phyloP scores from a whole-genome alignment of 2,329 filamentous ascomycete genomes.

The Diaporthe vexans region DNA sequence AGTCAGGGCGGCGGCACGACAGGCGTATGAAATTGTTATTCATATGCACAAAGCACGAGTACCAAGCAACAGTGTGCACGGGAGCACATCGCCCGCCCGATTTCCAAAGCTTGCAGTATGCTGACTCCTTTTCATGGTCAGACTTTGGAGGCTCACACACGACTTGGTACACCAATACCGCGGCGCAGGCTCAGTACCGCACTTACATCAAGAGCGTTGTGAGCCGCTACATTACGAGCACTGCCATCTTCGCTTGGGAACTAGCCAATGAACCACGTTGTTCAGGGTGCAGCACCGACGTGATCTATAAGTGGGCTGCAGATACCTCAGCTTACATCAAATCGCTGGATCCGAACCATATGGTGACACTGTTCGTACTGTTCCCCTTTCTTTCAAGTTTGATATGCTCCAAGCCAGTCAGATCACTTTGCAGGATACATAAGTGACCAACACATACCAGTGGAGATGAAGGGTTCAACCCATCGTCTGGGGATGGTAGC shows the following conservation, averaged over 20 bases:
- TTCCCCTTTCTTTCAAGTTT: too few relatives aligned
- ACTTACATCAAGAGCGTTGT: slow-evolving; percentile 61
- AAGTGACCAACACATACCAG: too few relatives aligned
- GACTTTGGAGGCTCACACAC: slow-evolving; percentile 66
- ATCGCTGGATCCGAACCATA: slow-evolving; percentile 69
- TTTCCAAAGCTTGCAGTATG: not conserved
- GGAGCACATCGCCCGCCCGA: not conserved
- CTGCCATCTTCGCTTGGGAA: slow-evolving; percentile 66
- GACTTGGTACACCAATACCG: slow-evolving; percentile 65
- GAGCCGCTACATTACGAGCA: slow-evolving; percentile 58
- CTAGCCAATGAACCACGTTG: slow-evolving; percentile 71
- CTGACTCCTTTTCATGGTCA: slow-evolving; percentile 11
- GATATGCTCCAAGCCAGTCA: too few relatives aligned
- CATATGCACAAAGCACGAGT: not conserved
- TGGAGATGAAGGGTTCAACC: slow-evolving; percentile 65
- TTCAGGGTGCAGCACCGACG: slow-evolving; percentile 67
- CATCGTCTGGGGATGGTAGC: slow-evolving; percentile 47
- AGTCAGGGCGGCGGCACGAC: not conserved
- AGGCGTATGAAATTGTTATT: not conserved
- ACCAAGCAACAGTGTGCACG: not conserved
- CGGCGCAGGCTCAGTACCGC: slow-evolving; percentile 65
- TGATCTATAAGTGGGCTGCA: slow-evolving; percentile 71
- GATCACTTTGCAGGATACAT: too few relatives aligned
- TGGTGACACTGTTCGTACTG: slow-evolving; percentile 63
- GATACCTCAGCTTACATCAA: slow-evolving; percentile 72